Base-by-base conservation (phyloP, 2,329 filamentous ascomycete species). In the Apiospora aurea region DNA sequence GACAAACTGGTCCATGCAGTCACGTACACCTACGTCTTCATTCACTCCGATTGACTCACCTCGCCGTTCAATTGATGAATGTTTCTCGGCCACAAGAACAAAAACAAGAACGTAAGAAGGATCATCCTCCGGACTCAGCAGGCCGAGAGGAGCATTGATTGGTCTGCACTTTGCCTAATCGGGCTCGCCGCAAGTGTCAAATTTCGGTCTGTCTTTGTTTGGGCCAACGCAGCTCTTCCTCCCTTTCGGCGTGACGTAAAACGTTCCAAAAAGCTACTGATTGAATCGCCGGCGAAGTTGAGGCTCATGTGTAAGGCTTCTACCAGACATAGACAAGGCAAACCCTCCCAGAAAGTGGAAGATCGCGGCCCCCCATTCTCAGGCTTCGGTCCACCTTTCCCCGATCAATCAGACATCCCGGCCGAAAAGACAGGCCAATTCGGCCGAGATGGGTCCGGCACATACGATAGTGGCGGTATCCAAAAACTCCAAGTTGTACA, bases 251-350 rank as follows among this genome's bases (percentile, higher is more conserved):
- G 53, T 61, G 53, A 61, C 53, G 29, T 38, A 61, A 61, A 5
- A 8, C 10, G 8, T n/a, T 13, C 44, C 0, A n/a, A 2, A 29
- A 18, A 0, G 8, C 18, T 57, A 7, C 1, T 0, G 2, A 29
- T 46, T 5, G 1, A 5, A 13, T 13, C n/a, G 14, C 24, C 49
- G n/a, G n/a, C 11, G n/a, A 26, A 26, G n/a, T 8, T 14, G n/a
- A 51, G 49, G 49, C 49, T 26, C 49, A 0, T 10, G 14, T 51
- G 8, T 24, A 14, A 24, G 24, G 0, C 16, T 47, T 21, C 5
- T 21, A 21, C 18, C 16, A 47, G 21, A 21, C 44, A 21, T 8
- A 21, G 44, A 16, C 4, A 47, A 38, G 44, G 44, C 16, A 47
- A 21, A 21, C 16, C 44, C 8, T 21, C 16, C 16, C 16, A 7